Evolutionary conservation across 2,329 filamentous ascomycete genomes (phyloP).

Genomic region (Allantophomopsis lycopodina): DNA sequence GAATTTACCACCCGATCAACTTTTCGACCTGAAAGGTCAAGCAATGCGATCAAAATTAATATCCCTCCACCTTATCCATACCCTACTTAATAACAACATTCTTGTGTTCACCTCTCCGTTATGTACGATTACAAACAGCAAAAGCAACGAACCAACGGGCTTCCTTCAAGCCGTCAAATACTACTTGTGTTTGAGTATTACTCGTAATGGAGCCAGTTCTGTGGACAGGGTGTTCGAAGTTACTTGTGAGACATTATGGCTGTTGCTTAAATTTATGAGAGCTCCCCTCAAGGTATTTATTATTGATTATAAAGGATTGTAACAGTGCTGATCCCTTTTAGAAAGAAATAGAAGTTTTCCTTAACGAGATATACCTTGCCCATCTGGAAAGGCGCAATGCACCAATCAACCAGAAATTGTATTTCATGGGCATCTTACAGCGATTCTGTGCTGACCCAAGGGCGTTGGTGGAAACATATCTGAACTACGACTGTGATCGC

Average conservation of each 20-base stretch:
- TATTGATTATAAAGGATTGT: slow-evolving; percentile 3
- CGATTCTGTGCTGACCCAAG: slow-evolving; percentile 75
- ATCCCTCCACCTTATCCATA: slow-evolving; percentile 90
- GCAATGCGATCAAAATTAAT: slow-evolving; percentile 96
- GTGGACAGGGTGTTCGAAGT: slow-evolving; percentile 89
- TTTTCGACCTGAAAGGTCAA: slow-evolving; percentile 84
- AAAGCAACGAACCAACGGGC: slow-evolving; percentile 73
- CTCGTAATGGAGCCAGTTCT: slow-evolving; percentile 87
- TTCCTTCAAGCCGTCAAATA: slow-evolving; percentile 95
- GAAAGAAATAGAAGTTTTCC: slow-evolving; percentile 95
- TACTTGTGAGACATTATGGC: slow-evolving; percentile 93
- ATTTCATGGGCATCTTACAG: slow-evolving; percentile 76
- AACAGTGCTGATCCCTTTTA: slow-evolving; percentile 19
- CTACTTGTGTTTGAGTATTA: slow-evolving; percentile 89
- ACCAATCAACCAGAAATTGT: slow-evolving; percentile 80
- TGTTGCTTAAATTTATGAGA: slow-evolving; percentile 89
- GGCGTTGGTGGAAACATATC: slow-evolving; percentile 84
- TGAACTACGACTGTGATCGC: slow-evolving; percentile 96
- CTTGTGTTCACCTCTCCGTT: slow-evolving; percentile 81
- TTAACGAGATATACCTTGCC: slow-evolving; percentile 93
- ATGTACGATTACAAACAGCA: slow-evolving; percentile 85
- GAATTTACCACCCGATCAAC: slow-evolving; percentile 73
- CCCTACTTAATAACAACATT: slow-evolving; percentile 87
- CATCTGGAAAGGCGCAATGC: slow-evolving; percentile 81
- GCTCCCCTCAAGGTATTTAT: slow-evolving; percentile 72